Conservation (phyloP, 768 basidiomycete species). For the Kwoniella sp. region DNA sequence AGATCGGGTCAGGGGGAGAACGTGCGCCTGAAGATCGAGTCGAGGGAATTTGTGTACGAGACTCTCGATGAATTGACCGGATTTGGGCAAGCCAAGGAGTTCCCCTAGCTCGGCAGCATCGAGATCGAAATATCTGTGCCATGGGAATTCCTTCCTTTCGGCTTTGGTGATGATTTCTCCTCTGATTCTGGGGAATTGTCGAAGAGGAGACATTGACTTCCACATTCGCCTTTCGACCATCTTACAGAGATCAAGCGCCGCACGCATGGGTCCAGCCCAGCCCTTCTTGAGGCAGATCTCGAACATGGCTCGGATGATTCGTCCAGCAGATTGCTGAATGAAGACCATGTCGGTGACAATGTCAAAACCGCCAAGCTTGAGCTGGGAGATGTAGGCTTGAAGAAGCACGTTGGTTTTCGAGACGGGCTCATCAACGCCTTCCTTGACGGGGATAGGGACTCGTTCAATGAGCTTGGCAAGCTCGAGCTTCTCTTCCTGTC, state of each 20-base stretch:
- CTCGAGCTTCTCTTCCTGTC: slow-evolving; percentile 76
- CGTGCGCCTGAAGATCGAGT: slow-evolving; percentile 90
- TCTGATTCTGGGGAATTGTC: slow-evolving; percentile 76
- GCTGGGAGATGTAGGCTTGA: slow-evolving; percentile 89
- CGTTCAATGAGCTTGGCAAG: slow-evolving; percentile 85
- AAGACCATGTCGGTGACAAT: slow-evolving; percentile 69
- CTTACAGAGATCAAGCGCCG: slow-evolving; percentile 90
- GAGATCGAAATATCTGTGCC: slow-evolving; percentile 96
- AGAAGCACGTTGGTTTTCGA: slow-evolving; percentile 96
- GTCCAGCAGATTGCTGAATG: slow-evolving; percentile 94
- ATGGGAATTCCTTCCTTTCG: slow-evolving; percentile 97
- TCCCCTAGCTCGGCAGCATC: slow-evolving; percentile 85
- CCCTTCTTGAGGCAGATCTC: slow-evolving; percentile 97
- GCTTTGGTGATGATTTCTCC: slow-evolving; percentile 79
- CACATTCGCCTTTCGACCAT: slow-evolving; percentile 85
- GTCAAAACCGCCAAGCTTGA: slow-evolving; percentile 81
- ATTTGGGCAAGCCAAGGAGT: slow-evolving; percentile 88
- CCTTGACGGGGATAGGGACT: slow-evolving; percentile 96
- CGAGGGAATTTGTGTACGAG: slow-evolving; percentile 97
- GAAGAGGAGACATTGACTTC: slow-evolving; percentile 94
- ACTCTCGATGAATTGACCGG: slow-evolving; percentile 85
- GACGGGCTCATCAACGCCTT: slow-evolving; percentile 90
- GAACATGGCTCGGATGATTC: slow-evolving; percentile 92
- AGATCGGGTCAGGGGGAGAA: slow-evolving; percentile 92
- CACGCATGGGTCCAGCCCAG: slow-evolving; percentile 93